These are phyloP conservation scores for Dryas alaskensis DNA, from an alignment of 306 rosid species.

Conservation along the genomic window DNA sequence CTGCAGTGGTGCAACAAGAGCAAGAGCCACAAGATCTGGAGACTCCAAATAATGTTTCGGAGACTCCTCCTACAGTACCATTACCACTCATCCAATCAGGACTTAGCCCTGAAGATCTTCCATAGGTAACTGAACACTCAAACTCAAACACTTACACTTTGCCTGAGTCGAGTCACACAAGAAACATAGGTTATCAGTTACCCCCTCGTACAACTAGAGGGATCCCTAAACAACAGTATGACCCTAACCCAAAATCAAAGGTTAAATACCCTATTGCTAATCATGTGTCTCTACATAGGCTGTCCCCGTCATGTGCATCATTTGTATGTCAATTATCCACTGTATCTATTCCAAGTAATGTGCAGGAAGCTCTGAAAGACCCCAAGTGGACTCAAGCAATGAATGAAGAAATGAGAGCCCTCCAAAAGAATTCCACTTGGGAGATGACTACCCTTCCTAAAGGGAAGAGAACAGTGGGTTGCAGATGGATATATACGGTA, in stretches of 20 bases:
- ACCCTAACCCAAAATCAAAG: not conserved
- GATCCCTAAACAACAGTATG: not conserved
- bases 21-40: not conserved
- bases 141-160: not conserved
- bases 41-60: not conserved
- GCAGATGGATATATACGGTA: not conserved
- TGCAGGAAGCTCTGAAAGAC: not conserved
- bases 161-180: not conserved
- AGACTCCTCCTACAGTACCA: not conserved
- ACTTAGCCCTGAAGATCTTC: not conserved
- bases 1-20: not conserved
- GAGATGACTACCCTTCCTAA: not conserved
- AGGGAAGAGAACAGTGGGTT: not conserved
- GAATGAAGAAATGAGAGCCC: not conserved
- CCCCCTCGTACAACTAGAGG: not conserved
- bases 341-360: not conserved
- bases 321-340: not conserved
- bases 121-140: not conserved
- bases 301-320: not conserved
- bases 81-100: not conserved
- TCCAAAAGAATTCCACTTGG: not conserved
- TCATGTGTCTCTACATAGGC: not conserved
- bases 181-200: not conserved
- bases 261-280: not conserved
- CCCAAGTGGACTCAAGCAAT: not conserved